Evolutionary conservation across 176 grass and related monocot genomes (phyloP), one percentile per base, ranked within the genome.

Genomic region (Eremochloa ophiuroides): DNA sequence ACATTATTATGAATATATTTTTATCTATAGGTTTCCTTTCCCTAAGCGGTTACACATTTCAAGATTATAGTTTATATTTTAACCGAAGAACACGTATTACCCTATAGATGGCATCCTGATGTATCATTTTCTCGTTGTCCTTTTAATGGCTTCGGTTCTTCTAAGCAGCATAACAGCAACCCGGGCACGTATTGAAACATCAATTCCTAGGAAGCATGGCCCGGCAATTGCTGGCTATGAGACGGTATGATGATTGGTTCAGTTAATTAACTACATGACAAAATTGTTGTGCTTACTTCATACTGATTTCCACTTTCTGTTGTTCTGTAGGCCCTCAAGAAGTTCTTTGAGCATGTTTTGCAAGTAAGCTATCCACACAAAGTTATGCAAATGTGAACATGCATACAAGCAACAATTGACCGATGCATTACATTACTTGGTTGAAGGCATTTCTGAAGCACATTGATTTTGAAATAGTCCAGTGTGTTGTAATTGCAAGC

Each of bases 161-260:
- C 73, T 74, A 47, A 93, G 88, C 90, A 98, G 95, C 76, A 86
- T 98, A 76, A 98, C 95, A 74, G 84, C 90, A 74, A 92, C 88
- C 50, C 87, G 90, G 38, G 81, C 93, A 43, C 86, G 96, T 61
- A 84, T 98, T 71, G 96, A 98, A 85, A 95, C 93, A 38, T 93
- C 96, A 0, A 95, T 98, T 73, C 90, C 96, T 79, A 81, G 96
- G 78, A 98, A 98, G 80, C 93, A 98, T 67, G 90, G 96, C 26
- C 88, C 96, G 73, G 90, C 88, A n/a, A 91, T 98, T 90, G 96
- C 96, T 91, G 96, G 96, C 76, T 98, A 95, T 7, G 96, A 98
- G 20, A 79, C 88, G 44, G 96, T 98, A 91, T 62, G 84, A 43
- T 79, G 63, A 78, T 23, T 58, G 20, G 33, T 73, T 66, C 23